Evolutionary conservation across 257 asterid genomes (phyloP), one percentile per base, ranked within the genome.

Genomic region (Solanum chiquidenum): DNA sequence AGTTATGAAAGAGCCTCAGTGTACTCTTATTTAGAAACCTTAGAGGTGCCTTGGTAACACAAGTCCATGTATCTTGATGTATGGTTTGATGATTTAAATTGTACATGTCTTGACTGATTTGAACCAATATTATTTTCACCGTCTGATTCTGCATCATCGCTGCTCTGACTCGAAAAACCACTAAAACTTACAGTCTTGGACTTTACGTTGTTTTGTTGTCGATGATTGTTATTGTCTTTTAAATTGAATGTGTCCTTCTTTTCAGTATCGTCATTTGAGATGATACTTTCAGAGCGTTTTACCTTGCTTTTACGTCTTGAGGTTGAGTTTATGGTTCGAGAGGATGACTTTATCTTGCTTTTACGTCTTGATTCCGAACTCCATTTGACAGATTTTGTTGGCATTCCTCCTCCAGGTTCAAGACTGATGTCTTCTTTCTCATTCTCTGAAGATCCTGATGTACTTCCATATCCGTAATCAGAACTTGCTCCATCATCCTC

Each of bases 271-370:
- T 20, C 69, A 12, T 86, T 68, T 64, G 52, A 44, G 13, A 4
- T n/a, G 21, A 6, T 68, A 52, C 73, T 31, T 83, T 4, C 76
- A 23, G 75, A 83, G 20, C 52, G 52, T 60, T 34, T 49, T 58
- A 37, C 25, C 60, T 86, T 86, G 64, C 83, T 68, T 86, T 74
- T 85, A 60, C 42, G 14, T 13, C 76, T 76, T 25, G 89, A 83
- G 46, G 88, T 86, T 49, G 88, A 74, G 60, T 69, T 84, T 9
- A 55, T 88, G 76, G 87, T 87, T 83, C 52, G 84, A 11, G 91
- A 83, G 83, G 84, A 90, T 37, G 89, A 84, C 75, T 88, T 90
- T 72, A 84, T 66, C 55, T 76, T 86, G 71, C 44, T 88, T 27
- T 87, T 55, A 1, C 62, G 40, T 52, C 42, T 72, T 74, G 80